phyloP scores from a whole-genome alignment of 2,329 filamentous ascomycete genomes.

The Zymoseptoria passerinii region DNA sequence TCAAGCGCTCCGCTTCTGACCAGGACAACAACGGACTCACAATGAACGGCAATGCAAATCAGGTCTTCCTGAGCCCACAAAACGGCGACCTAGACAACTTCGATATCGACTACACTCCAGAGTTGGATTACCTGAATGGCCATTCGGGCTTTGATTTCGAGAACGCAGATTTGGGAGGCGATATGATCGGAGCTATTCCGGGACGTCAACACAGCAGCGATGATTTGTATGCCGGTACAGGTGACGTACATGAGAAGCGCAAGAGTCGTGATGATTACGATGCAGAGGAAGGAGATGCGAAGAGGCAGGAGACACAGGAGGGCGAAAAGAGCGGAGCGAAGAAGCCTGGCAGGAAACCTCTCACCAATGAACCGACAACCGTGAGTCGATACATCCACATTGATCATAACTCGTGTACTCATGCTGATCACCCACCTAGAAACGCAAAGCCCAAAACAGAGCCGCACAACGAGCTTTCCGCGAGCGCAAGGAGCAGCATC shows the following conservation, averaged over 20 bases:
- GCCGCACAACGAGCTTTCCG: constrained; percentile 89
- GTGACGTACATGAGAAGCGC: constrained; percentile 58
- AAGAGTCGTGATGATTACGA: constrained; percentile 59
- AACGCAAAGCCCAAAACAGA: constrained; percentile 91
- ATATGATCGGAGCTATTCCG: constrained; percentile 70
- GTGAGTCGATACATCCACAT: constrained; percentile 51
- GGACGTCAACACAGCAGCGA: constrained; percentile 36
- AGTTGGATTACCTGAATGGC: constrained; percentile 70
- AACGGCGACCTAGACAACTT: constrained; percentile 21
- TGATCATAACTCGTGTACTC: background rate
- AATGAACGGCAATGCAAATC: constrained; percentile 18
- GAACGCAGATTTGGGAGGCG: constrained; percentile 44
- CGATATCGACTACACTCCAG: constrained; percentile 51
- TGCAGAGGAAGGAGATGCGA: constrained; percentile 59
- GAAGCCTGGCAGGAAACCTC: constrained; percentile 91
- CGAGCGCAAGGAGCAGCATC: constrained; percentile 86
- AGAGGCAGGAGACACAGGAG: constrained; percentile 74
- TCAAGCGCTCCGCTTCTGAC: constrained; percentile 9
- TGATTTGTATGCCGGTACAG: constrained; percentile 19
- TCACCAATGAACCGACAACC: constrained; percentile 90
- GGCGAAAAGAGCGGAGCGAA: constrained; percentile 70
- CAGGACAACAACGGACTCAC: constrained; percentile 5
- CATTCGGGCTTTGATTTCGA: constrained; percentile 73
- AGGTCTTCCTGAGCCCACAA: constrained; percentile 25
- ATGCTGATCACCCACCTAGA: constrained; percentile 43